phyloP scores from a whole-genome alignment of 2,329 filamentous ascomycete species.

The Calonectria ilicicola region DNA sequence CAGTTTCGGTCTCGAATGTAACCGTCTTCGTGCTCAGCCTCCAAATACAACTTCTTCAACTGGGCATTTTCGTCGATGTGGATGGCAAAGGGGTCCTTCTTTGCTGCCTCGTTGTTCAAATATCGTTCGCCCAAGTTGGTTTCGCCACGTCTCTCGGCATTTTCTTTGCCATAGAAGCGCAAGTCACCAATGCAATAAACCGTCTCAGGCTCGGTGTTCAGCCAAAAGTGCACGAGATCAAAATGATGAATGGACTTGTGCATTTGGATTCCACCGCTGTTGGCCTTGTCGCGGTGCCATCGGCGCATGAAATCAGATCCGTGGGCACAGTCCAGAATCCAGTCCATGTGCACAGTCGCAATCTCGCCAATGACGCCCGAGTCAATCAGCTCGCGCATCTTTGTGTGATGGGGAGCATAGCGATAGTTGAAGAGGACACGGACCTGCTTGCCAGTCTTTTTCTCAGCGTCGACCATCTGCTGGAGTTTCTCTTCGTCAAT shows the following conservation, averaged over 20 bases:
- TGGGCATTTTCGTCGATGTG: conserved; percentile 63
- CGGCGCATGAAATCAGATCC: conserved; percentile 73
- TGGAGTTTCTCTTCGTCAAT: conserved; percentile 66
- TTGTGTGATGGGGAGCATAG: conserved; percentile 73
- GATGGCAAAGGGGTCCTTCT: conserved; percentile 69
- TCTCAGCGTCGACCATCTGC: conserved; percentile 55
- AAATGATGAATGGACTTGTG: conserved; percentile 75
- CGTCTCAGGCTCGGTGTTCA: conserved; percentile 64
- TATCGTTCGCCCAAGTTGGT: conserved; percentile 63
- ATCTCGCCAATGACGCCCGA: conserved; percentile 67
- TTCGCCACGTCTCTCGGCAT: conserved; percentile 66
- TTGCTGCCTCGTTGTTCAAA: conserved; percentile 62
- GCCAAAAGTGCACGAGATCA: conserved; percentile 73
- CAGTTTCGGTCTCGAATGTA: conserved; percentile 73
- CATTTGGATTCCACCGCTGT: conserved; percentile 70
- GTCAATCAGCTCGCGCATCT: conserved; percentile 64
- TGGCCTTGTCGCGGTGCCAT: conserved; percentile 72
- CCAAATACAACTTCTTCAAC: conserved; percentile 69
- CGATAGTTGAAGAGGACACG: conserved; percentile 74
- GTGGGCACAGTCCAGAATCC: conserved; percentile 72
- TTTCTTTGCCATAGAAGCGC: conserved; percentile 71
- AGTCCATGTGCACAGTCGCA: conserved; percentile 71
- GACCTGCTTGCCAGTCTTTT: conserved; percentile 54
- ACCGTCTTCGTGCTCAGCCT: conserved; percentile 72
- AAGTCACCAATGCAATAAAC: conserved; percentile 70